Base-by-base conservation (phyloP, 352 stramenopile species). In the Plasmopara viticola region DNA sequence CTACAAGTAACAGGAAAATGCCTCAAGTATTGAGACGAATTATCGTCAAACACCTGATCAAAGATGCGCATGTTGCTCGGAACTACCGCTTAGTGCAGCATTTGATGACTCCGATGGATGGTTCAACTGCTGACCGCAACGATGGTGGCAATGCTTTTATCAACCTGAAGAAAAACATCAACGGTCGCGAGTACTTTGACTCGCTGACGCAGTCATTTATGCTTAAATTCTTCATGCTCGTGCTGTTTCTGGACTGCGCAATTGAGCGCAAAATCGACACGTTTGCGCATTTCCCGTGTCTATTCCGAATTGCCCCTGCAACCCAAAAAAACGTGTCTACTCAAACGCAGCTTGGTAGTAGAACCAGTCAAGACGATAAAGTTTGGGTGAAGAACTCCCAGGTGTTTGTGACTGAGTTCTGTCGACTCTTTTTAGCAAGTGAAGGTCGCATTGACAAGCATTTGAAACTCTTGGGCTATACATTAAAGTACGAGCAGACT, bases 391-490 rank as follows among this genome's bases (percentile, higher is more conserved):
- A 98, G 53, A 92, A 94, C 18, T 97, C 91, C 0, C 77, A 91
- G 47, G 73, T 87, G 17, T 77, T 98, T 30, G 72, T 98, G n/a
- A 78, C 79, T 0, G 81, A 91, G 25, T 90, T 99, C 25, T 97
- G 82, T 53, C 71, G 95, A 37, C 66, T 96, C 38, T 98, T 97
- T 64, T 62, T 99, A 25, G 84, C 81, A 7, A 81, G 78, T 28
- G 92, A 98, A 83, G 95, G 95, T 14, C 90, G 97, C 48, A 95
- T 98, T 47, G 78, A 98, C 37, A 95, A 91, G 29, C 95, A 99
- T 62, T 53, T 99, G 20, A 78, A 76, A 39, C 72, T 83, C 18
- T 58, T 96, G 17, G 84, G 95, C 15, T 92, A 98, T 46, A 78
- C 62, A 17, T 69, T 98, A 6, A 72, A 49, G 15, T 95, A 98